Evolutionary conservation across 257 asterid species (phyloP), one percentile per base, ranked within the genome.

Genomic region (Anisodus acutangulus): DNA sequence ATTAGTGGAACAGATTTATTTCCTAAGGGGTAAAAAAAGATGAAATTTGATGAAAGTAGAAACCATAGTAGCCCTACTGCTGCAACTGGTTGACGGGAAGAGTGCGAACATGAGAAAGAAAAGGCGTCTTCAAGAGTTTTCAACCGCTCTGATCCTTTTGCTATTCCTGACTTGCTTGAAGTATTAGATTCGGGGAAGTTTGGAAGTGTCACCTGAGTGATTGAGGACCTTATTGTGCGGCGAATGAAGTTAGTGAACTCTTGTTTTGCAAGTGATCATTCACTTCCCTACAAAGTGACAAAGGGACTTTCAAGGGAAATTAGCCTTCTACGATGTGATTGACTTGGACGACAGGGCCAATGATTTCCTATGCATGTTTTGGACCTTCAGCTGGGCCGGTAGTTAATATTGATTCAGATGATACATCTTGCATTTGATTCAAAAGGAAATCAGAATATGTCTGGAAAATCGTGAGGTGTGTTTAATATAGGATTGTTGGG

Each of bases 381-480:
- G 86, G 88, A 74, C 86, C 87, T 62, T 45, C 86, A 17, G 83
- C 87, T 86, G 93, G 87, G 63, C 90, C 91, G 58, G 85, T 94
- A 82, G 92, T 95, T 49, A 90, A 93, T 83, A 85, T 94, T 79
- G 98, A 95, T 82, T 94, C 93, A 43, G 99, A 95, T 66, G 99
- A 95, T 13, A 49, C 41, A 12, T 49, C 45, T 35, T 74, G 62
- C 81, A 13, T 74, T 47, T 49, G 22, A 49, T 72, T 9, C 17
- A 72, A 72, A 47, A 74, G 13, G 45, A 74, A 49, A 3, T 49
- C 45, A 49, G 15, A 31, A 74, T 49, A 74, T 74, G 45, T 74
- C 9, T 11, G 19, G 45, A 12, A 49, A 22, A 49, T 74, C 45
- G 62, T 26, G 62, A 74, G 62, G 26, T 22, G 62, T 11, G 62